Evolutionary conservation across 2,329 filamentous ascomycete species (phyloP), one percentile per base, ranked within the genome.

Genomic region (Apiospora rasikravindrae): DNA sequence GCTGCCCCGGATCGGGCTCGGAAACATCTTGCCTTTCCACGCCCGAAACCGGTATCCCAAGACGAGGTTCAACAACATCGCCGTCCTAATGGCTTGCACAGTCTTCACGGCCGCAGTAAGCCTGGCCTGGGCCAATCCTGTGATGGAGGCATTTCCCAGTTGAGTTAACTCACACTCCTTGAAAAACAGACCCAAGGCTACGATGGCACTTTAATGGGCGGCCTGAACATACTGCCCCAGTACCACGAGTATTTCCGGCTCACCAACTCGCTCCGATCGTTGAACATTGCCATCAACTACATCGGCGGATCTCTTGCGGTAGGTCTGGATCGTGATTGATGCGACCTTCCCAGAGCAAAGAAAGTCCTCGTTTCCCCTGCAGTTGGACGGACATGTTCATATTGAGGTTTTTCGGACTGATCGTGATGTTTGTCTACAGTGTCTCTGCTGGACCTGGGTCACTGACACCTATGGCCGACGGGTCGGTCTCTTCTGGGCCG

Each of bases 201-300:
- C 51, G 71, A 70, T 24, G 69, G 69, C 7, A 45, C 33, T 8
- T 26, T 72, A 42, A 72, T 72, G 71, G 71, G 71, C 53, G 76
- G 74, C 44, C 72, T 83, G 64, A 82, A 82, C 67, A 77, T 81
- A n/a, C 77, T 83, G 78, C 76, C 78, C 14, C 74, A 75, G 2
- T 83, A 82, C 73, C 70, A 69, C 3, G 73, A 75, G 16, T 82
- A 82, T 71, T 82, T 82, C 72, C 45, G 75, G 16, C 73, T 82
- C n/a, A 78, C 73, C 11, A 82, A 79, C 0, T 76, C 80, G 6
- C 82, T 80, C 19, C 79, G 74, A 24, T 77, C 78, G 8, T 71
- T 82, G 45, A 82, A 82, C 73, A 78, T 78, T 8, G 75, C 76
- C 0, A 76, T 76, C 11, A 73, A 74, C 10, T 80, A 76, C 37